A percentile compares a stretch with the other conserved stretches of the same genome.
These are phyloP conservation scores for Obelidium mucronatum DNA, from an alignment of 192 early-diverging fungal species.

Conservation along the genomic window DNA sequence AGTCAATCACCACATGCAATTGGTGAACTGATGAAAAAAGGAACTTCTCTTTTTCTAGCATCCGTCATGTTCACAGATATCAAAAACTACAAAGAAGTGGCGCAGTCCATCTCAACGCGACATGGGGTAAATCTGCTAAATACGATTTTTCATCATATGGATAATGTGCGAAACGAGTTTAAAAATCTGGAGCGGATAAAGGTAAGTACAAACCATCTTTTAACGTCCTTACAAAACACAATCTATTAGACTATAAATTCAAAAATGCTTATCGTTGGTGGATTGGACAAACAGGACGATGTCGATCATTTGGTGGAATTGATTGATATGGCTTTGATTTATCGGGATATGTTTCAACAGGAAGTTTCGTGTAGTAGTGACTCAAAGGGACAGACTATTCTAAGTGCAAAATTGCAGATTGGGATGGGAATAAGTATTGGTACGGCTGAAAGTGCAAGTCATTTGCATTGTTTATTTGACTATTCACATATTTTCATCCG, in stretches of 20 bases:
- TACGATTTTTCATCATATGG: constrained; percentile 55
- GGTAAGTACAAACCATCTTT: background rate
- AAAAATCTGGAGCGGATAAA: constrained; percentile 10
- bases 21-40: background rate
- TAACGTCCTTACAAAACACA: constrained; percentile 6
- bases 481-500: no score
- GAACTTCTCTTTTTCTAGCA: constrained; percentile 36
- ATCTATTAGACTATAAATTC: constrained; percentile 53
- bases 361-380: constrained; percentile 35
- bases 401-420: constrained; percentile 45
- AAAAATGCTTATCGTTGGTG: constrained; percentile 58
- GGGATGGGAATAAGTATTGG: constrained; percentile 52
- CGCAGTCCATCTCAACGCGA: constrained; percentile 43
- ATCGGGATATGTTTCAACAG: constrained; percentile 35
- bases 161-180: constrained; percentile 50
- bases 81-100: constrained; percentile 56
- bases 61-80: constrained; percentile 60
- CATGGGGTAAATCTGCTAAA: constrained; percentile 49
- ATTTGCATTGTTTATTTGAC: background rate
- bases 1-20: background rate
- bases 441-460: background rate
- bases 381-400: background rate
- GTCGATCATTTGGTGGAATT: constrained; percentile 38
- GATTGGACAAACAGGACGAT: constrained; percentile 34
- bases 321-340: constrained; percentile 50